Base-by-base conservation (phyloP, 805 yeast species). In the Schwanniomyces pseudopolymorphus region DNA sequence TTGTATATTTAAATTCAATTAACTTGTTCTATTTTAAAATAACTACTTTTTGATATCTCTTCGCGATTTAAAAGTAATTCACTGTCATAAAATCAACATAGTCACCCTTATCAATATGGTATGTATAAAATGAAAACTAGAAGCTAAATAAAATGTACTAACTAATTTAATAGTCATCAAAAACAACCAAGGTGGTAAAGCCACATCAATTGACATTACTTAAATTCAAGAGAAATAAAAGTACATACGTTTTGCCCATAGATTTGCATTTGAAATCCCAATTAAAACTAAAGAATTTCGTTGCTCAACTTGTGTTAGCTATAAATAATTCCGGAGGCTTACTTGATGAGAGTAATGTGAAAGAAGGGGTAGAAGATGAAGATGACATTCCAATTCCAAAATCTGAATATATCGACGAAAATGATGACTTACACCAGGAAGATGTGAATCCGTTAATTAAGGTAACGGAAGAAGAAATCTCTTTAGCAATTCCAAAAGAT, bases 241-340 rank as follows among this genome's bases (percentile, higher is more conserved):
- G 62, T 3, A 68, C 75, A 0, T 71, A 65, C 45, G 55, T 60
- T 20, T 41, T 69, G 9, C 60, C 70, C 0, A 43, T 70, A 8
- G 57, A 57, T 10, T 51, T 64, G 31, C 42, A 39, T 45, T 46
- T 31, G 33, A 53, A 52, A 42, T 41, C 47, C 8, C 51, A 57
- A 20, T 47, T 52, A n/a, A 54, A 63, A 2, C n/a, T 59, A 9
- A 43, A 54, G 6, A 44, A 48, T 31, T 46, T 70, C 41, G 51
- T 54, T 43, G 44, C 49, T 3, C 44, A 57, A 16, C 62, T 81
- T 20, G 59, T 61, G 1, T 54, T 57, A 5, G 70, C 74, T 21
- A 69, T 82, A 21, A 70, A 74, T 46, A 50, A 61, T 2, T 67
- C 80, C 0, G 85, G 85, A 1, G 85, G 85, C 0, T 55, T 46